Evolutionary conservation across 768 basidiomycete genomes (phyloP).

Genomic region (Royoungia palumana): DNA sequence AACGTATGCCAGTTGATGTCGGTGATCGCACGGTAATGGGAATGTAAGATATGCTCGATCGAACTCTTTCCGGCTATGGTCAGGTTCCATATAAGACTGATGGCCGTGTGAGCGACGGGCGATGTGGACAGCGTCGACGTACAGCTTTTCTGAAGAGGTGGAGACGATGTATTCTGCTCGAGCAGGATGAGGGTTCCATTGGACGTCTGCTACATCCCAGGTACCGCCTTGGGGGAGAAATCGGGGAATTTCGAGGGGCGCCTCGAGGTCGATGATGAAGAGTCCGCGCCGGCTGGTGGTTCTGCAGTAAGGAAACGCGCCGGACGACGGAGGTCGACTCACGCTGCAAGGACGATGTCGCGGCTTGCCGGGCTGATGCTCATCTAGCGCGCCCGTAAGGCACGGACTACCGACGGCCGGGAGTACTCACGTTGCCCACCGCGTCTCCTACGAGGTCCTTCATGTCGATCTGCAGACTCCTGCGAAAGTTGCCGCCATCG

Average conservation of each 20-base stretch:
- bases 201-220: constrained; percentile 93
- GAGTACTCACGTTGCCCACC: constrained; percentile 68
- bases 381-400: constrained; percentile 52
- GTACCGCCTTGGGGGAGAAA: constrained; percentile 96
- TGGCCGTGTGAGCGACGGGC: not conserved
- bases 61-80: constrained; percentile 66
- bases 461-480: constrained; percentile 73
- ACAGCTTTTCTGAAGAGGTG: constrained; percentile 88
- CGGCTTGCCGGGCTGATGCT: constrained; percentile 86
- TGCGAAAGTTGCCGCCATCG: constrained; percentile 56
- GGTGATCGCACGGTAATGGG: constrained; percentile 93
- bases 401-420: not conserved
- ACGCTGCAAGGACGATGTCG: constrained; percentile 90
- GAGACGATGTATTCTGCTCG: constrained; percentile 81
- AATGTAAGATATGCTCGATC: constrained; percentile 80
- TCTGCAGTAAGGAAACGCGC: not conserved
- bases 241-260: constrained; percentile 81
- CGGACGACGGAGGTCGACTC: constrained; percentile 24
- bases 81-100: constrained; percentile 93
- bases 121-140: constrained; percentile 22
- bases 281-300: constrained; percentile 71
- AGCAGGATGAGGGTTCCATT: constrained; percentile 84
- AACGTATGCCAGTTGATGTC: constrained; percentile 97
- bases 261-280: constrained; percentile 91
- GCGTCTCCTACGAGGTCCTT: constrained; percentile 76